Conservation (phyloP, 345 rosid species). For the Eutrema japonicum region DNA sequence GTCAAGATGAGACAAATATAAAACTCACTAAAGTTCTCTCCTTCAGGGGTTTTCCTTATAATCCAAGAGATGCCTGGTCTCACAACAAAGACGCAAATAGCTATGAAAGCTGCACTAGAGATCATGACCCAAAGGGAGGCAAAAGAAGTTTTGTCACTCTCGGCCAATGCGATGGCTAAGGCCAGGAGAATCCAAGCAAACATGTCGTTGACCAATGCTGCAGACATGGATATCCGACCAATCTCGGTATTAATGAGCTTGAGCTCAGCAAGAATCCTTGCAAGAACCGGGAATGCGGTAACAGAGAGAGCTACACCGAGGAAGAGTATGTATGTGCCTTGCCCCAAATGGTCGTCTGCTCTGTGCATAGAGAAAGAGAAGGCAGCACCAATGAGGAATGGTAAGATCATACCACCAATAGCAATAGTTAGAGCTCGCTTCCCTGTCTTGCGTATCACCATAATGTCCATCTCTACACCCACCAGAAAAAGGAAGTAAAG, state of each 20-base stretch:
- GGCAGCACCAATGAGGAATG: constrained; percentile 59
- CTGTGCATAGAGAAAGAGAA: constrained; percentile 57
- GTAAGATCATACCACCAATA: constrained; percentile 77
- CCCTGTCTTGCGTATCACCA: constrained; percentile 70
- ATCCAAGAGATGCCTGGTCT: constrained; percentile 79
- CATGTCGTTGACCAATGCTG: constrained; percentile 88
- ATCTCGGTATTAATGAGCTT: constrained; percentile 86
- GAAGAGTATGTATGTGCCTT: constrained; percentile 71
- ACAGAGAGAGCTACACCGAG: constrained; percentile 90
- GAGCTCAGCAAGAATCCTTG: constrained; percentile 87
- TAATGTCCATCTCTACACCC: constrained; percentile 95
- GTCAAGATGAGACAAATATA: constrained; percentile 81
- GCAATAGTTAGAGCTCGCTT: constrained; percentile 69
- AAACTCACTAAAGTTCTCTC: constrained; percentile 83
- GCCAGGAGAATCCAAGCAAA: constrained; percentile 90
- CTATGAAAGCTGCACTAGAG: constrained; percentile 55
- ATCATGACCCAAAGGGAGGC: constrained; percentile 80
- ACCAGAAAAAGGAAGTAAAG: constrained; percentile 86
- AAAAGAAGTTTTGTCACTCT: constrained; percentile 55
- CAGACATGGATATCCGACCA: constrained; percentile 90
- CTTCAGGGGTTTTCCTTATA: constrained; percentile 81
- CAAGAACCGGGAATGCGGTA: constrained; percentile 94
- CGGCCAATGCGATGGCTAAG: constrained; percentile 79
- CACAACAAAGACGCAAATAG: constrained; percentile 59
- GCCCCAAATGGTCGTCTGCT: constrained; percentile 17